phyloP scores from a whole-genome alignment of 768 basidiomycete genomes.

The Tylopilus cervinicoccineus region DNA sequence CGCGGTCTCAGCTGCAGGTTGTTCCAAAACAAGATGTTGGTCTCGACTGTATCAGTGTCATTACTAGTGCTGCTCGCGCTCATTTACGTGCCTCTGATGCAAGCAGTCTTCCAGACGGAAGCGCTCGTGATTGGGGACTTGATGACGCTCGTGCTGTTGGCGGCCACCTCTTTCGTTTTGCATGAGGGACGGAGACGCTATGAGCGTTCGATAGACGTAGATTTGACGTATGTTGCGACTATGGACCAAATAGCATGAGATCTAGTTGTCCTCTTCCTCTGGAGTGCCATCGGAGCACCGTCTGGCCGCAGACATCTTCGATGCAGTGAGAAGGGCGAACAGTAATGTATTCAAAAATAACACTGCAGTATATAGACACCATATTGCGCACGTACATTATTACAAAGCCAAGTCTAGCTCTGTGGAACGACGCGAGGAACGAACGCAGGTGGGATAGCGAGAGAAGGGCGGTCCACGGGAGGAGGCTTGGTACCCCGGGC shows the following conservation, averaged over 20 bases:
- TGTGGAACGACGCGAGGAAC: slow-evolving; percentile 12
- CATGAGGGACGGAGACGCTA: slow-evolving; percentile 80
- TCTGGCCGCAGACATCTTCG: background rate
- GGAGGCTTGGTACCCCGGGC: slow-evolving; percentile 22
- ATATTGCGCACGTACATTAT: background rate
- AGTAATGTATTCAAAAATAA: slow-evolving; percentile 3
- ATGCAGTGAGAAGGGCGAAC: background rate
- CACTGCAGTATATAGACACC: slow-evolving; percentile 6
- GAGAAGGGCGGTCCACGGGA: slow-evolving; percentile 13
- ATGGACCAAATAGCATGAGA: slow-evolving; percentile 62
- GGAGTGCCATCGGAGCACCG: background rate
- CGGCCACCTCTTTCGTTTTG: slow-evolving; percentile 55
- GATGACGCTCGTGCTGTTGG: slow-evolving; percentile 63
- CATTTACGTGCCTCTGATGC: slow-evolving; percentile 89
- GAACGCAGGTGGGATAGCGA: slow-evolving; percentile 30
- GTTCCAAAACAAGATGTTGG: slow-evolving; percentile 83
- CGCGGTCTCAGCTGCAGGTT: slow-evolving; percentile 86
- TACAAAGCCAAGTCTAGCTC: background rate
- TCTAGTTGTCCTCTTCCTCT: background rate
- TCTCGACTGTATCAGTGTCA: slow-evolving; percentile 84
- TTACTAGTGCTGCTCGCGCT: slow-evolving; percentile 80
- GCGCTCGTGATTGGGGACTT: slow-evolving; percentile 69
- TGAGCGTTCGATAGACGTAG: slow-evolving; percentile 60
- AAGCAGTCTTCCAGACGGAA: slow-evolving; percentile 91
- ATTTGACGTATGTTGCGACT: slow-evolving; percentile 44